Base-by-base conservation (phyloP, 2,329 filamentous ascomycete species). In the Cladorrhinum sp. region DNA sequence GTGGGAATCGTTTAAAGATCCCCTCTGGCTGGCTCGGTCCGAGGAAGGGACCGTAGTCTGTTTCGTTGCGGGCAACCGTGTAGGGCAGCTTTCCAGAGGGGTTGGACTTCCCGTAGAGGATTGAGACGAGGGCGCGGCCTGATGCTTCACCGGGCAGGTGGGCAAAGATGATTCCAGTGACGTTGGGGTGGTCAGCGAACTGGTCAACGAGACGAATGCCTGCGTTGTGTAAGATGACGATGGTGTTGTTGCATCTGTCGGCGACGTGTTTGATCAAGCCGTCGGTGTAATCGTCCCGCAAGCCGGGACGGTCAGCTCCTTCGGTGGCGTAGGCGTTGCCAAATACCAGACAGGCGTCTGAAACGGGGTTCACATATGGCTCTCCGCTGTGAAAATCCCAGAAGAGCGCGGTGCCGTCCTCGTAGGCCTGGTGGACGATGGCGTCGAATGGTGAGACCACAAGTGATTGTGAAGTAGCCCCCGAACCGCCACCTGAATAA, bases 291-390 rank as follows among this genome's bases (percentile, higher is more conserved):
- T 88, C 87, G 69, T 93, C 90, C 27, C 81, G 79, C 45, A 91
- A 76, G 7, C 79, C 79, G 0, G 83, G 77, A 51, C 85, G 79
- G 61, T 91, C 81, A 64, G 81, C 88, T 1, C 88, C 89, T 73
- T 96, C 92, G 1, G 88, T 86, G 1, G 88, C 85, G 72, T 88
- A 90, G 7, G 80, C 82, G 68, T 89, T 89, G 65, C 85, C 82
- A 65, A 89, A 84, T 0, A 88, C 84, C 1, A 89, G 73, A 64
- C 91, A 95, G 6, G 91, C 79, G 67, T 92, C 81, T 1, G 81
- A 78, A 3, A 64, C 72, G 1, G 76, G 70, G 53, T 81, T 75
- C 7, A 88, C 80, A 5, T 73, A 66, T 0, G 86, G 84, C 1
- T 77, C 71, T 1, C 70, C 68, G 1, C 73, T 78, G 16, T 71